phyloP scores from a whole-genome alignment of 495 filamentous ascomycete species.

The Cryomyces minteri region DNA sequence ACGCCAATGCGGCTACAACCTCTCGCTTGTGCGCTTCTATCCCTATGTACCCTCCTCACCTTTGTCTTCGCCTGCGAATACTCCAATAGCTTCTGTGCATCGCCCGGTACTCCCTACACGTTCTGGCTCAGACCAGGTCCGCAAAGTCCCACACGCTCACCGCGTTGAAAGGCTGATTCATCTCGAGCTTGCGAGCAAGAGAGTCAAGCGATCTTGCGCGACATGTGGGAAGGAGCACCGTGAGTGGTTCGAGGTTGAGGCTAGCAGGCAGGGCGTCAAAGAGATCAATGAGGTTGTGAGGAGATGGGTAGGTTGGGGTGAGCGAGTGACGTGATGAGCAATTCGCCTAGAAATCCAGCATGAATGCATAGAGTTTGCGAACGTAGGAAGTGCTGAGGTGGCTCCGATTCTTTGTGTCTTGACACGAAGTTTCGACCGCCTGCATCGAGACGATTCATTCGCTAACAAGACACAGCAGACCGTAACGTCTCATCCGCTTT shows the following conservation, averaged over 20 bases:
- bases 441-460: no score
- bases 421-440: no score
- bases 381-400: no score
- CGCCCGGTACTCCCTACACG: constrained; percentile 10
- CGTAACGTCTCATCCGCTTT: no score
- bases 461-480: no score
- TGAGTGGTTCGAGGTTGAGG: constrained; percentile 93
- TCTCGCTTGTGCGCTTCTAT: constrained; percentile 80
- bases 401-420: no score
- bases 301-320: constrained; percentile 73
- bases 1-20: constrained; percentile 73
- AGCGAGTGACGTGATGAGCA: constrained; percentile 13
- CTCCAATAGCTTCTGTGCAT: background rate
- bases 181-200: constrained; percentile 57
- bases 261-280: constrained; percentile 46
- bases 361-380: no score
- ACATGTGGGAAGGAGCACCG: constrained; percentile 75
- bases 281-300: constrained; percentile 70
- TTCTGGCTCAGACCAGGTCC: constrained; percentile 5
- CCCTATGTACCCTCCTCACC: constrained; percentile 49
- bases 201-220: constrained; percentile 48
- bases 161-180: constrained; percentile 86
- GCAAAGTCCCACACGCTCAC: constrained; percentile 69
- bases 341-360: no score
- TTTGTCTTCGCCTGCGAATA: constrained; percentile 15